Evolutionary conservation across 345 rosid species (phyloP).

Genomic region (Gynandropsis gynandra): DNA sequence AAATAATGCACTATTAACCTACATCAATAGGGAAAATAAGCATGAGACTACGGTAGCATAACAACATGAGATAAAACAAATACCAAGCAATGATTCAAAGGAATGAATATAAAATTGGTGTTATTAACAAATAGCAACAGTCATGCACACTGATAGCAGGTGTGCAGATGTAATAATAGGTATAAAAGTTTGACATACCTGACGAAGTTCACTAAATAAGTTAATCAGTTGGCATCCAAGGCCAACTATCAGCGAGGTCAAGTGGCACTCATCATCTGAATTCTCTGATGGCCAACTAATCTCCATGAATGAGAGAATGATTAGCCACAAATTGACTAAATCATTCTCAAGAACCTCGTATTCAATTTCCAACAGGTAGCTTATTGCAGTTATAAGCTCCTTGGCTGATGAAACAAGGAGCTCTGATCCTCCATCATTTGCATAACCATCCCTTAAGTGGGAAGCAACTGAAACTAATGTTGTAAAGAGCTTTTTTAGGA

Average conservation of each 20-base stretch:
- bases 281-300: constrained; percentile 33
- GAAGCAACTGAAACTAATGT: constrained; percentile 45
- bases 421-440: constrained; percentile 29
- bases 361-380: constrained; percentile 66
- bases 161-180: too few species aligned
- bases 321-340: constrained; percentile 53
- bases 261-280: constrained; percentile 27
- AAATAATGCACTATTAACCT: constrained; percentile 63
- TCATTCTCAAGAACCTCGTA: constrained; percentile 67
- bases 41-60: constrained; percentile 3
- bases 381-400: constrained; percentile 51
- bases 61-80: constrained; percentile 5
- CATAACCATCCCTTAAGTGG: constrained; percentile 27
- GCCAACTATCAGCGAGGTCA: constrained; percentile 36
- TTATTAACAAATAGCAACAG: too few species aligned
- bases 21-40: constrained; percentile 26
- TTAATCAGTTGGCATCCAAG: constrained; percentile 70
- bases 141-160: too few species aligned
- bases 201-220: constrained; percentile 78
- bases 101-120: neutral
- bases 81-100: constrained; percentile 11
- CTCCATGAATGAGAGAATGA: constrained; percentile 52
- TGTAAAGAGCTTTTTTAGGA: constrained; percentile 53
- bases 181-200: constrained; percentile 50
- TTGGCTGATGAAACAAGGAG: constrained; percentile 41